Conservation (phyloP, 495 filamentous ascomycete species). For the Hypoxylon intermedium region DNA sequence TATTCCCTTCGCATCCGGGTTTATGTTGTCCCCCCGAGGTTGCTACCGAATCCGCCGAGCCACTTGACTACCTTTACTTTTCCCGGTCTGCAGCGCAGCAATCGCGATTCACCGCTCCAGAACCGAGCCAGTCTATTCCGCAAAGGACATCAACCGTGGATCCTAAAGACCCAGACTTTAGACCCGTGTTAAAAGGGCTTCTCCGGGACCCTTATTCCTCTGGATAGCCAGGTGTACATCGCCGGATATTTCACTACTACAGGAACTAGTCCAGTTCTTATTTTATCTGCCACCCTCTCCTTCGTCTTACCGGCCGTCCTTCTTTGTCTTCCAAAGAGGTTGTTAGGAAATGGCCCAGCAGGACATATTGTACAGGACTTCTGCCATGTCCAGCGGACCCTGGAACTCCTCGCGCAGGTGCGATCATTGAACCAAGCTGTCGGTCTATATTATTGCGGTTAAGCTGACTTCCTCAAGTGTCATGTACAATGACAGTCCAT, state of each 20-base stretch:
- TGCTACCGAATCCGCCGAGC: constrained; percentile 38
- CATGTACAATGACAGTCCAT: constrained; percentile 48
- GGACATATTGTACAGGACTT: constrained; percentile 51
- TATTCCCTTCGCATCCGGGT: constrained; percentile 32
- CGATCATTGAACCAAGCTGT: constrained; percentile 45
- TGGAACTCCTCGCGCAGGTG: constrained; percentile 58
- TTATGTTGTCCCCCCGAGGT: constrained; percentile 35
- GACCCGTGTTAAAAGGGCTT: constrained; percentile 33
- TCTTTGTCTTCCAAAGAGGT: constrained; percentile 26
- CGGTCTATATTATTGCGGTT: constrained; percentile 37
- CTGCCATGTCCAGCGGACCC: constrained; percentile 52
- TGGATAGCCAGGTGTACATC: constrained; percentile 26
- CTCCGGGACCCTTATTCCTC: constrained; percentile 16
- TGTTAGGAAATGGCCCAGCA: constrained; percentile 49
- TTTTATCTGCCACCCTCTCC: constrained; percentile 30
- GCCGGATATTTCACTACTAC: constrained; percentile 22
- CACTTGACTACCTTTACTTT: constrained; percentile 34
- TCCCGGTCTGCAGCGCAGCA: constrained; percentile 37
- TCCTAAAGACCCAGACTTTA: constrained; percentile 31
- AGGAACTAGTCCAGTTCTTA: constrained; percentile 33
- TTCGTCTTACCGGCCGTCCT: constrained; percentile 17
- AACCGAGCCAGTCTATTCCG: constrained; percentile 30
- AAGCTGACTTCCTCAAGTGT: constrained; percentile 51
- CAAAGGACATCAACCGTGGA: constrained; percentile 36
- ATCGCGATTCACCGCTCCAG: constrained; percentile 34